A percentile compares a stretch with the other conserved stretches of the same genome.
phyloP scores from a whole-genome alignment of 495 filamentous ascomycete species.

The Penicillium arizonense region DNA sequence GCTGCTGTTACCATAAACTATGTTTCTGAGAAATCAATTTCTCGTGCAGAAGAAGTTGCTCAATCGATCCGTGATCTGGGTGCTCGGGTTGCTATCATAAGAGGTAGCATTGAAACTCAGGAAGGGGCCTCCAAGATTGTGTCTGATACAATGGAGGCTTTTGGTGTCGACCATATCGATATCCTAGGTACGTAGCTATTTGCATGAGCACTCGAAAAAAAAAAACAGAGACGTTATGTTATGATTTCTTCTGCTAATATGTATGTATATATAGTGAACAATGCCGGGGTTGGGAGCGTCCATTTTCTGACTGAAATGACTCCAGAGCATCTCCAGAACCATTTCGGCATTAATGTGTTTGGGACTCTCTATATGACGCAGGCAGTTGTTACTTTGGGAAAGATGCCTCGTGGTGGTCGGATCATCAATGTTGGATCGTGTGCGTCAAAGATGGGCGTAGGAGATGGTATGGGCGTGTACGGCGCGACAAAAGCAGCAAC shows the following conservation, averaged over 20 bases:
- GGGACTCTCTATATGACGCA: conserved; percentile 38
- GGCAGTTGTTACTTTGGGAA: conserved; percentile 28
- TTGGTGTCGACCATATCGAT: conserved; percentile 20
- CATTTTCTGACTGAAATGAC: conserved; percentile 9
- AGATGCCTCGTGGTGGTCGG: conserved; percentile 41
- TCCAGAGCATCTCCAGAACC: conserved; percentile 9
- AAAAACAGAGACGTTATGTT: neutral
- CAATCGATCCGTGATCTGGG: conserved; percentile 14
- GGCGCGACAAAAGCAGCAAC: conserved; percentile 33
- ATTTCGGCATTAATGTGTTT: conserved; percentile 33
- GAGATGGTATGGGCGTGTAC: conserved; percentile 23
- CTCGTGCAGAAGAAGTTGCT: conserved; percentile 29
- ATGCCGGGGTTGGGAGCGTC: conserved; percentile 11
- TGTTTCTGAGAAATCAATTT: conserved; percentile 30
- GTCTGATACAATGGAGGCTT: conserved; percentile 2
- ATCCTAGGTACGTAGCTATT: conserved; percentile 26
- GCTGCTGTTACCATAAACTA: conserved; percentile 32
- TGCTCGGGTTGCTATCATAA: conserved; percentile 31
- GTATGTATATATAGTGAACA: conserved; percentile 10
- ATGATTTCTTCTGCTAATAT: conserved; percentile 2
- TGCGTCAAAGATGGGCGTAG: conserved; percentile 27
- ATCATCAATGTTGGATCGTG: conserved; percentile 47
- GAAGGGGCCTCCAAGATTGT: conserved; percentile 14
- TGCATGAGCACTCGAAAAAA: neutral
- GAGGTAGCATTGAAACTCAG: conserved; percentile 30